Evolutionary conservation across 1,139 yeast genomes (phyloP), one percentile per base, ranked within the genome.

Genomic region (Nakaseomyces kungkrabaensis): DNA sequence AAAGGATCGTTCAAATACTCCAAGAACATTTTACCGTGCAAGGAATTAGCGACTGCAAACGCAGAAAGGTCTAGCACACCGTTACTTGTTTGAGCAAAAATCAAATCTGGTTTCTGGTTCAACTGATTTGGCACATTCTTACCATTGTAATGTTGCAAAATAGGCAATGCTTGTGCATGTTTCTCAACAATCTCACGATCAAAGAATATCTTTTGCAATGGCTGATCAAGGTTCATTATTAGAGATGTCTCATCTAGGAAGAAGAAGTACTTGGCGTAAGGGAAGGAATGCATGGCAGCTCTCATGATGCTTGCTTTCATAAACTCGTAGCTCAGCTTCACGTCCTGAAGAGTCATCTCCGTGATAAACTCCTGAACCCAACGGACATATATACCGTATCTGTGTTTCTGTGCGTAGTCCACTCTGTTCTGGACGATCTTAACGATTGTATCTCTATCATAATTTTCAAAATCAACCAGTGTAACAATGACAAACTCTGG

Each of bases 241-340:
- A 85, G 66, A 0, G 87, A 78, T 59, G 82, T 82, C 61, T 87
- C 82, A 63, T 85, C 95, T 46, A 89, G 63, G 61, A 81, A 89
- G 89, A 96, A 85, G 59, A 87, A 82, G 75, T 87, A 84, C 61
- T 85, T 79, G 6, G 95, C 83, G 43, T 81, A 71, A 1, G 96
- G 96, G 70, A 87, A 86, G 0, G 95, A 90, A 66, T 79, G 79
- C 82, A 87, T 79, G 7, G 96, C 96, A 11, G 90, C 90, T 56
- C 94, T 75, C 63, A 85, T 63, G 41, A 62, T 52, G 26, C 65
- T 41, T 4, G 63, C 60, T 48, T 62, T 66, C 37, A 59, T 53
- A 43, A 48, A 58, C 24, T 64, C 65, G 47, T 59, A 58, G 47
- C 54, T 53, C 9, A 51, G 46, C 6, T 50, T 52, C 36, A 63